Evolutionary conservation across 2,329 filamentous ascomycete species (phyloP).

Genomic region (Iodosphaeria phyllophila): DNA sequence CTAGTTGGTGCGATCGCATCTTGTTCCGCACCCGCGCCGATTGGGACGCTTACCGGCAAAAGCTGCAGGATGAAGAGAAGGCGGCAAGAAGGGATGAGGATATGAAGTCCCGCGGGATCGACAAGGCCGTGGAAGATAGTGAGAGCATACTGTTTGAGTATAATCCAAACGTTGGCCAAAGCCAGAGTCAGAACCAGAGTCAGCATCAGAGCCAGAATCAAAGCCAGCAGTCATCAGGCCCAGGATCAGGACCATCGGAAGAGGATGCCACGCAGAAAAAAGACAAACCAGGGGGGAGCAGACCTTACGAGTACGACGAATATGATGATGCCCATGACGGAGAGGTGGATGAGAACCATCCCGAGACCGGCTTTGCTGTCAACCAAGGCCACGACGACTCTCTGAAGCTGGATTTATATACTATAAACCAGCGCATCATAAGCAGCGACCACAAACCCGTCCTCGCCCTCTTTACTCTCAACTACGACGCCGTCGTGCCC

Average conservation of each 20-base stretch:
- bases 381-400: constrained; percentile 37
- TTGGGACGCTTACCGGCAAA: constrained; percentile 44
- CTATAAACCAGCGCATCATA: constrained; percentile 71
- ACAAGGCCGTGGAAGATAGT: constrained; percentile 52
- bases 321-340: constrained; percentile 20
- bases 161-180: constrained; percentile 67
- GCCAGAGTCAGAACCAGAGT: constrained; percentile 40
- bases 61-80: constrained; percentile 40
- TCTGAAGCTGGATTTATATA: constrained; percentile 48
- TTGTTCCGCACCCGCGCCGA: constrained; percentile 64
- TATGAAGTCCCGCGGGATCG: constrained; percentile 65
- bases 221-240: too few relatives aligned
- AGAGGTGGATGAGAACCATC: constrained; percentile 21
- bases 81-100: constrained; percentile 61
- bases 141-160: constrained; percentile 82
- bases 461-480: constrained; percentile 62
- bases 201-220: constrained; percentile 21
- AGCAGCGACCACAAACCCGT: constrained; percentile 95
- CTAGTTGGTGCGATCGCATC: constrained; percentile 95
- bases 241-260: too few relatives aligned
- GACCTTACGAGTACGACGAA: constrained; percentile 8
- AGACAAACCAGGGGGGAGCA: too few relatives aligned
- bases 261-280: too few relatives aligned
- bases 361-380: constrained; percentile 30
- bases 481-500: constrained; percentile 73